Percentiles rank a stretch among this genome's conserved stretches.
phyloP scores from a whole-genome alignment of 345 rosid genomes.

The Salix exigua region DNA sequence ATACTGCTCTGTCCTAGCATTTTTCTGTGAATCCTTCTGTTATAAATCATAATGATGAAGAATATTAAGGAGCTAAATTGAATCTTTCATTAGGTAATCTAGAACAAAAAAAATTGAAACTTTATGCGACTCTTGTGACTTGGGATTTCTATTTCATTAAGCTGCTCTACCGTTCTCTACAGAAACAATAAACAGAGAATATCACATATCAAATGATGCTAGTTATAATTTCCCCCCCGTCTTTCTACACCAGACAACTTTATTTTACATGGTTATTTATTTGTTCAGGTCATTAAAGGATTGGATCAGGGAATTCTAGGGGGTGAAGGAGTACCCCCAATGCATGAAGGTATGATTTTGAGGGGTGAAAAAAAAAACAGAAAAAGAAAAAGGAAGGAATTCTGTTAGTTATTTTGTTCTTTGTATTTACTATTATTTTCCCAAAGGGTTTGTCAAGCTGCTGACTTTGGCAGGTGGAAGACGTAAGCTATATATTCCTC shows the following conservation, averaged over 20 bases:
- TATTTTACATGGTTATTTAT: neutral
- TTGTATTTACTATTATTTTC: neutral
- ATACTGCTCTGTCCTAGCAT: neutral
- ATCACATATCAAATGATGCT: neutral
- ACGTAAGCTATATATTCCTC: conserved; percentile 87
- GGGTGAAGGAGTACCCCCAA: conserved; percentile 89
- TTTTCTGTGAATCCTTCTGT: neutral
- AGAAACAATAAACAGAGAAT: neutral
- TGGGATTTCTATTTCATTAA: neutral
- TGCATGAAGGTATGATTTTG: conserved; percentile 61
- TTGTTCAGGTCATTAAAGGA: conserved; percentile 73
- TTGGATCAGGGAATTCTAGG: conserved; percentile 91
- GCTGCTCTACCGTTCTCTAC: neutral
- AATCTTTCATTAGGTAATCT: neutral
- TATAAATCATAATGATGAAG: neutral
- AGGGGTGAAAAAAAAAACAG: neutral
- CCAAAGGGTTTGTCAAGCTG: neutral
- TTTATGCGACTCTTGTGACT: neutral
- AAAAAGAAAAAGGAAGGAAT: neutral
- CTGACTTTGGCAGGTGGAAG: conserved; percentile 54
- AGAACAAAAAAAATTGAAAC: neutral
- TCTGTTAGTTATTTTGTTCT: neutral
- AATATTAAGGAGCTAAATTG: neutral
- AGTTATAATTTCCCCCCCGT: neutral
- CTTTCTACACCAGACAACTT: neutral